Conservation (phyloP, 495 filamentous ascomycete species). For the Astrothelium macrocarpum region DNA sequence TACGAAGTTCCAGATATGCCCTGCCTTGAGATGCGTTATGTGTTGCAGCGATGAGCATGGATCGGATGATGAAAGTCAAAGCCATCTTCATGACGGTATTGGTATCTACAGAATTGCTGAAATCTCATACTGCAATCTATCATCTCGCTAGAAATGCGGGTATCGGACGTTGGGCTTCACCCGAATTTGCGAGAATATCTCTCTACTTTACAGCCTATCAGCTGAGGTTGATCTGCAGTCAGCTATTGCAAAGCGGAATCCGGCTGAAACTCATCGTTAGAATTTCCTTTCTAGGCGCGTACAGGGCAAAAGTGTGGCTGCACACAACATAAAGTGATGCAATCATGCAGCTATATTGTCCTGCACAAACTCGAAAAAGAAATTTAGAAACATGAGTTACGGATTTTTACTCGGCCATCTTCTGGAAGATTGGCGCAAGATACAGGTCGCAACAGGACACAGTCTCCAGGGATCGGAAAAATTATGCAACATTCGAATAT, state of each 20-base stretch:
- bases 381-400: neutral
- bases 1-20: neutral
- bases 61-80: neutral
- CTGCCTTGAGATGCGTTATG: neutral
- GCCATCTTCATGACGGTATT: neutral
- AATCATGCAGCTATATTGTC: neutral
- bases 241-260: neutral
- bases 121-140: slow-evolving; percentile 2
- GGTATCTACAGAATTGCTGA: neutral
- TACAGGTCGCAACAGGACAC: neutral
- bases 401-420: neutral
- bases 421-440: neutral
- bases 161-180: neutral
- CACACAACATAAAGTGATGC: neutral
- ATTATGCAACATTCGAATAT: too few species aligned
- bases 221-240: neutral
- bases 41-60: neutral
- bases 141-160: neutral
- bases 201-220: neutral
- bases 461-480: too few species aligned
- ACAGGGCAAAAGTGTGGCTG: neutral
- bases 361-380: neutral
- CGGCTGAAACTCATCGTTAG: neutral
- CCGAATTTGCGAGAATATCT: neutral
- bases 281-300: neutral